Evolutionary conservation across 441 rosid species (phyloP).

Genomic region (Pelargonium cotyledonis): DNA sequence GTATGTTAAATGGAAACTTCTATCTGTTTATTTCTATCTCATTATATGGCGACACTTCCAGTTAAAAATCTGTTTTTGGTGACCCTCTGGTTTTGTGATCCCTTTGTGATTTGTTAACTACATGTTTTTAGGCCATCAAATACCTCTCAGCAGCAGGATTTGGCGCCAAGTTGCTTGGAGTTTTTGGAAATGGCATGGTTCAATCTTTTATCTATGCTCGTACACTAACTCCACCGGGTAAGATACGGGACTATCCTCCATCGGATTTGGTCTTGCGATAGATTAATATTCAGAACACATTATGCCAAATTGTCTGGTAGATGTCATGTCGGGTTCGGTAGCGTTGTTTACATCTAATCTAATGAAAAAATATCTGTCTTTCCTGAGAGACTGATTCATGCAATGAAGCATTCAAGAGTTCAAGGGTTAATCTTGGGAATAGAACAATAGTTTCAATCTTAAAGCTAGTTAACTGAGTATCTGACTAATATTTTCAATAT

Average conservation of each 20-base stretch:
- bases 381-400: not conserved
- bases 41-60: not conserved
- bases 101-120: conserved; percentile 19
- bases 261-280: not conserved
- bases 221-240: conserved; percentile 69
- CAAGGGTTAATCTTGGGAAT: not conserved
- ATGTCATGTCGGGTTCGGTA: not conserved
- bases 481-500: not conserved
- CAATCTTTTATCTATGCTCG: conserved; percentile 87
- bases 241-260: not conserved
- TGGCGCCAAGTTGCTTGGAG: conserved; percentile 90
- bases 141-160: conserved; percentile 94
- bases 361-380: not conserved
- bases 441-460: not conserved
- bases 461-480: not conserved
- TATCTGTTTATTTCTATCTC: not conserved
- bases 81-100: not conserved
- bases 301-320: not conserved
- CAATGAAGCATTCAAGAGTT: not conserved
- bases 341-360: not conserved
- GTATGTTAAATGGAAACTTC: not conserved
- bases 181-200: conserved; percentile 93
- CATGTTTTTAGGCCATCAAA: conserved; percentile 67
- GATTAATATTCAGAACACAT: not conserved
- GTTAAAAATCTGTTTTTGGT: not conserved